phyloP scores from a whole-genome alignment of 2,329 filamentous ascomycete species.

The Zalaria obscura region DNA sequence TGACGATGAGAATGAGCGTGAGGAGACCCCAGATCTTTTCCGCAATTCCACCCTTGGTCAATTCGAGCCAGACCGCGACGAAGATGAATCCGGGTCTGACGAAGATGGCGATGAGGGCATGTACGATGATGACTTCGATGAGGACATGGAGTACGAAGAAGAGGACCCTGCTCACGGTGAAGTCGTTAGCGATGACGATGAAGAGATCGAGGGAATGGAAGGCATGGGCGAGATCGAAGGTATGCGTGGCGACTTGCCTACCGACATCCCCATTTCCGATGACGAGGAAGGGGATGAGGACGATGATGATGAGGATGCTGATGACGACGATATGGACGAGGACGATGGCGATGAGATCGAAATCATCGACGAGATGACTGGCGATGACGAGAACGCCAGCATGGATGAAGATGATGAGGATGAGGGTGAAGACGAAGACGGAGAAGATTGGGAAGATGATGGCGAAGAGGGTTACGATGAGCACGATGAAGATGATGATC shows the following conservation, averaged over 20 bases:
- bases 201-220: conserved; percentile 66
- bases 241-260: conserved; percentile 43
- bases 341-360: conserved; percentile 39
- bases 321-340: conserved; percentile 44
- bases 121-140: conserved; percentile 74
- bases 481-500: conserved; percentile 27
- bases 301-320: conserved; percentile 42
- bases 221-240: conserved; percentile 64
- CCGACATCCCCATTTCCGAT: conserved; percentile 81
- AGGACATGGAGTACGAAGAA: conserved; percentile 89
- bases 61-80: conserved; percentile 71
- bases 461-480: conserved; percentile 41
- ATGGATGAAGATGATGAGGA: conserved; percentile 34
- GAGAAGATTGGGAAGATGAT: conserved; percentile 25
- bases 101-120: conserved; percentile 53
- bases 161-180: conserved; percentile 74
- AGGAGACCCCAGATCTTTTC: conserved; percentile 94
- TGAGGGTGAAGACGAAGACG: conserved; percentile 27
- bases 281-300: conserved; percentile 56
- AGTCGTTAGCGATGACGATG: conserved; percentile 77
- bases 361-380: conserved; percentile 29
- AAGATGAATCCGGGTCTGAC: conserved; percentile 61
- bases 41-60: conserved; percentile 92
- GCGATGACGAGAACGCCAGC: conserved; percentile 33
- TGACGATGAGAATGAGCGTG: conserved; percentile 45